A percentile compares a stretch with the other conserved stretches of the same genome.
phyloP scores from a whole-genome alignment of 306 rosid genomes.

The Castanea sativa region DNA sequence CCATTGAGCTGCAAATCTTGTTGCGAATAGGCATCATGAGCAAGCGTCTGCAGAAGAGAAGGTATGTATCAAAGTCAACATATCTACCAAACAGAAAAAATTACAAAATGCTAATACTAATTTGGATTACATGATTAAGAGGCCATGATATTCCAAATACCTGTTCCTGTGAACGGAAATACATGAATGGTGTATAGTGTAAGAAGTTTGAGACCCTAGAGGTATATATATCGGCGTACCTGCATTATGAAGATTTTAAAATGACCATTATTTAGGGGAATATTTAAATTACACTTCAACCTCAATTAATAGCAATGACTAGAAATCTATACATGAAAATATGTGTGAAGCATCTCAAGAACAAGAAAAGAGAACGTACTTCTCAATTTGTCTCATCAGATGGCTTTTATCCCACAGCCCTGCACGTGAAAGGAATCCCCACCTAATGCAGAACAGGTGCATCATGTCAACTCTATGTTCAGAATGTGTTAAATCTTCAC shows the following conservation, averaged over 20 bases:
- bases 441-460: conserved; percentile 51
- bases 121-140: not conserved
- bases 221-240: conserved; percentile 98
- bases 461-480: conserved; percentile 18
- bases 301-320: not conserved
- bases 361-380: conserved; percentile 51
- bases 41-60: conserved; percentile 70
- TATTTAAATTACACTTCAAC: not conserved
- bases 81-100: conserved; percentile 1
- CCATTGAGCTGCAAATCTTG: conserved; percentile 33
- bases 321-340: not conserved
- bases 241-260: conserved; percentile 26
- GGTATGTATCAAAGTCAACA: conserved; percentile 16
- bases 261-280: conserved; percentile 3
- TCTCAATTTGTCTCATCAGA: conserved; percentile 96
- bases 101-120: not conserved
- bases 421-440: conserved; percentile 97
- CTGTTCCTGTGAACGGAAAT: conserved; percentile 98
- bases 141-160: conserved; percentile 33
- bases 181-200: conserved; percentile 89
- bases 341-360: conserved; percentile 8
- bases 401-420: conserved; percentile 99
- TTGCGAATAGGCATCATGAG: conserved; percentile 72
- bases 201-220: conserved; percentile 94
- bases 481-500: not conserved